Evolutionary conservation across 192 early-diverging fungal genomes (phyloP).

Genomic region (Coemansia sp.): DNA sequence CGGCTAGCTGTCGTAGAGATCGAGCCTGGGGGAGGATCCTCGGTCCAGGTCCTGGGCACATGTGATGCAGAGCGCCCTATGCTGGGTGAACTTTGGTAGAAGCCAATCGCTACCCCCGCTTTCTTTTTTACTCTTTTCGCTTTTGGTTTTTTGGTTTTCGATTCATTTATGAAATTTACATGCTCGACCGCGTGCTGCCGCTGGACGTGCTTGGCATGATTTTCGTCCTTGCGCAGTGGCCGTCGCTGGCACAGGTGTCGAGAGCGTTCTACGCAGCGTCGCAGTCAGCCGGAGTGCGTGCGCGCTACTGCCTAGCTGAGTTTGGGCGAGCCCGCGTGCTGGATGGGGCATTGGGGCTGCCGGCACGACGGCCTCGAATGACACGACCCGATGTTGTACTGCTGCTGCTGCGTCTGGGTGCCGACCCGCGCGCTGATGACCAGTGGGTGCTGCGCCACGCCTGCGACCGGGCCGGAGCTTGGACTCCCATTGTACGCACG

Average conservation of each 20-base stretch:
- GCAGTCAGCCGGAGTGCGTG: constrained; percentile 31
- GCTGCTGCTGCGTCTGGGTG: constrained; percentile 47
- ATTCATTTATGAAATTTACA: background rate
- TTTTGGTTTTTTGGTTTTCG: background rate
- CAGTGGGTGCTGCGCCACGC: constrained; percentile 54
- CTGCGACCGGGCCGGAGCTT: constrained; percentile 18
- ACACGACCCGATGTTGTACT: constrained; percentile 33
- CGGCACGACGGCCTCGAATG: constrained; percentile 33
- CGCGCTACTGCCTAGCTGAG: constrained; percentile 41
- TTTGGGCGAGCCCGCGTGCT: constrained; percentile 41
- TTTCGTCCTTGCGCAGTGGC: constrained; percentile 52
- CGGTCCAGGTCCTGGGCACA: too few relatives aligned
- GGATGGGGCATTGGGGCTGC: constrained; percentile 35
- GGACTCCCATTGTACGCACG: constrained; percentile 31
- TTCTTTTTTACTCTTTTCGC: too few relatives aligned
- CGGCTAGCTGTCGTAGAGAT: too few relatives aligned
- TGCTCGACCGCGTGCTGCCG: constrained; percentile 36
- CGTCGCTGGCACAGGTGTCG: constrained; percentile 41
- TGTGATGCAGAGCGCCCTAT: too few relatives aligned
- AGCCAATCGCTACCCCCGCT: too few relatives aligned
- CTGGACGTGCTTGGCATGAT: constrained; percentile 47
- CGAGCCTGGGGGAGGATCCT: too few relatives aligned
- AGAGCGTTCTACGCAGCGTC: constrained; percentile 34
- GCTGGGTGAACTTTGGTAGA: too few relatives aligned
- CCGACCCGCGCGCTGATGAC: constrained; percentile 45